A percentile compares a stretch with the other conserved stretches of the same genome.
Evolutionary conservation across 2,329 filamentous ascomycete species (phyloP).

Genomic region (Didymella pomorum): DNA sequence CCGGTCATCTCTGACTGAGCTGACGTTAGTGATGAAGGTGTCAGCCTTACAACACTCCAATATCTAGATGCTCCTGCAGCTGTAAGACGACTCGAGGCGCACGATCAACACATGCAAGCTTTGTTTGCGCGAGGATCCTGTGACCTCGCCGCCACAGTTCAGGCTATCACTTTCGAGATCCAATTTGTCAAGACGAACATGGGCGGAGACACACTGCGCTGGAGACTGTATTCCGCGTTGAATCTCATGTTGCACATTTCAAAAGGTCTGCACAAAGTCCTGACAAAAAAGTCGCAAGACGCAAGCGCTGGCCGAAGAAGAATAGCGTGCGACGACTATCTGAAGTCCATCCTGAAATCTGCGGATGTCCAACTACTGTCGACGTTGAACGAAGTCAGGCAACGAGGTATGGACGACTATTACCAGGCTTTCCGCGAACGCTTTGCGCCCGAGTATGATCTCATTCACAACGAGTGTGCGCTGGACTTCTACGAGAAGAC

Average conservation of each 20-base stretch:
- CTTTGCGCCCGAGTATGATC: slow-evolving; percentile 13
- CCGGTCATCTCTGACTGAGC: background rate
- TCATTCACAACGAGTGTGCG: slow-evolving; percentile 5
- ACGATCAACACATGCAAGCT: slow-evolving; percentile 10
- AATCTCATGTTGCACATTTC: slow-evolving; percentile 16
- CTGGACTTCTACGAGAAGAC: slow-evolving; percentile 17
- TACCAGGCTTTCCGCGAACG: slow-evolving; percentile 10
- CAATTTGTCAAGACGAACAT: slow-evolving; percentile 5
- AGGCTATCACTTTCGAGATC: slow-evolving; percentile 9
- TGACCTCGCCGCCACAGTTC: slow-evolving; percentile 6
- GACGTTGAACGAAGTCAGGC: slow-evolving; percentile 12
- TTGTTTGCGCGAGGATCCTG: slow-evolving; percentile 5
- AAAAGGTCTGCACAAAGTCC: background rate
- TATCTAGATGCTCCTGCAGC: slow-evolving; percentile 7
- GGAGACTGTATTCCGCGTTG: slow-evolving; percentile 14
- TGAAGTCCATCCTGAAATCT: slow-evolving; percentile 13
- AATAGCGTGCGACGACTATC: slow-evolving; percentile 5
- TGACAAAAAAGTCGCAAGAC: background rate
- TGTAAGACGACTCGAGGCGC: slow-evolving; percentile 9
- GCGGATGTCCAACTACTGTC: slow-evolving; percentile 12
- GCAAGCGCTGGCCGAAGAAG: background rate
- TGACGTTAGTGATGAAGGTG: background rate
- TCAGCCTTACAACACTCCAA: slow-evolving; percentile 8
- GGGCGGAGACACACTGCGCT: slow-evolving; percentile 8
- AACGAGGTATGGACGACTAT: slow-evolving; percentile 9